Percentiles rank a stretch among this genome's conserved stretches.
Conservation (phyloP, 257 asterid species). For the Perilla frutescens region DNA sequence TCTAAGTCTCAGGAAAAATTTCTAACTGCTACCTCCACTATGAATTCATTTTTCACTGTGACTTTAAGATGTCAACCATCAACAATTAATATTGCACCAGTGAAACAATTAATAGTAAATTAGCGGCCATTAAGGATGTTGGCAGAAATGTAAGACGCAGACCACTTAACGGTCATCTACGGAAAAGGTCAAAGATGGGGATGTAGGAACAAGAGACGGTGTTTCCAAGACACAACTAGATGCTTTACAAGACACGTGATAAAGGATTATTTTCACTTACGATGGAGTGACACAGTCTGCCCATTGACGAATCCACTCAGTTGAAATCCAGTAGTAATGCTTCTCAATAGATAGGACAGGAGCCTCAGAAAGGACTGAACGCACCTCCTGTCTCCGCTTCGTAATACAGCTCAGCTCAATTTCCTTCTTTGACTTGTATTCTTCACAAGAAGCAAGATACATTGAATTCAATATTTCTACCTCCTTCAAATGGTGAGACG, state of each 20-base stretch:
- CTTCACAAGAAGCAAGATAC: conserved; percentile 65
- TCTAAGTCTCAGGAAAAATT: conserved; percentile 22
- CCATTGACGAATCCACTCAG: conserved; percentile 99
- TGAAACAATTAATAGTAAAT: conserved; percentile 6
- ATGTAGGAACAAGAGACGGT: conserved; percentile 16
- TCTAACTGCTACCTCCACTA: conserved; percentile 6
- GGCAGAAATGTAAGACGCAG: conserved; percentile 4
- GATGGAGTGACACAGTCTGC: conserved; percentile 69
- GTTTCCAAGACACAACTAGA: conserved; percentile 25
- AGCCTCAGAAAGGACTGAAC: conserved; percentile 82
- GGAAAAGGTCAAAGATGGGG: conserved; percentile 12
- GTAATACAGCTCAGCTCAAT: conserved; percentile 55
- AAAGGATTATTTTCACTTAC: conserved; percentile 54
- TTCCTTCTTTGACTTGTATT: conserved; percentile 74
- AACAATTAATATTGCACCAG: conserved; percentile 1
- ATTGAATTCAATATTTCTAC: conserved; percentile 59
- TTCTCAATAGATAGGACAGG: conserved; percentile 70
- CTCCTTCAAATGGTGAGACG: conserved; percentile 73
- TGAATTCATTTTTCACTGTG: neutral
- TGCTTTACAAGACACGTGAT: conserved; percentile 17
- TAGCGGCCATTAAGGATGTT: conserved; percentile 17
- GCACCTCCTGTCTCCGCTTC: conserved; percentile 84
- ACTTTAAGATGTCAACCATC: conserved; percentile 22
- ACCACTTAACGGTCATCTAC: neutral
- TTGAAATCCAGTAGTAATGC: conserved; percentile 82